Conservation (phyloP, 805 yeast genomes). For the Teunomyces cretensis region DNA sequence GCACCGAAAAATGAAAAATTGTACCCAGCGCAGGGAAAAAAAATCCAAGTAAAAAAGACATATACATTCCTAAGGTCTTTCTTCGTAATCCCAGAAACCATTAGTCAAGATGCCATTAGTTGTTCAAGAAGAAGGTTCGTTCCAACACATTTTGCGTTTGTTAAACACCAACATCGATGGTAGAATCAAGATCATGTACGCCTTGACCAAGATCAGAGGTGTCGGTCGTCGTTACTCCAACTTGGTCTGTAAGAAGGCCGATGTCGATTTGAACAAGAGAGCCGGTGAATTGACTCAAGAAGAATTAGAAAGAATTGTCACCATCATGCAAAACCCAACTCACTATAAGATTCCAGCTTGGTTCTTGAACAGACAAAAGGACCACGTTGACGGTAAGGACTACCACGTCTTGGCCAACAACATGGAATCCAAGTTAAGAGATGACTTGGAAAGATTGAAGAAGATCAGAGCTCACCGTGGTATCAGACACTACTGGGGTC, state of each 20-base stretch:
- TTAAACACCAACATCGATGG: constrained; percentile 99
- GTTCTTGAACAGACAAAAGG: constrained; percentile 99
- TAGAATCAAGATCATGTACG: constrained; percentile 99
- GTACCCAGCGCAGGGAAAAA: constrained; percentile 3
- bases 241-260: constrained; percentile 99
- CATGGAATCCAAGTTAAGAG: constrained; percentile 99
- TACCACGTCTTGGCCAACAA: constrained; percentile 98
- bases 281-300: constrained; percentile 99
- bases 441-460: constrained; percentile 99
- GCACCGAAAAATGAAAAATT: constrained; percentile 5
- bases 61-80: constrained; percentile 13
- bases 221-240: constrained; percentile 99
- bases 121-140: constrained; percentile 98
- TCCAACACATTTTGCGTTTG: constrained; percentile 99
- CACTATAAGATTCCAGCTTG: constrained; percentile 99
- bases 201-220: constrained; percentile 99
- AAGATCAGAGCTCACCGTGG: constrained; percentile 99
- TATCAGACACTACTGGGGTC: constrained; percentile 99
- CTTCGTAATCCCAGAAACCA: constrained; percentile 12
- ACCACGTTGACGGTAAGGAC: constrained; percentile 98
- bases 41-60: constrained; percentile 17
- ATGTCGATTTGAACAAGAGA: constrained; percentile 96
- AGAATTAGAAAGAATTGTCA: constrained; percentile 99
- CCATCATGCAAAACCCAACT: constrained; percentile 99
- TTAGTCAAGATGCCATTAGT: constrained; percentile 82